Base-by-base conservation (phyloP, 208 protist species). In the Crithidia brevicula region DNA sequence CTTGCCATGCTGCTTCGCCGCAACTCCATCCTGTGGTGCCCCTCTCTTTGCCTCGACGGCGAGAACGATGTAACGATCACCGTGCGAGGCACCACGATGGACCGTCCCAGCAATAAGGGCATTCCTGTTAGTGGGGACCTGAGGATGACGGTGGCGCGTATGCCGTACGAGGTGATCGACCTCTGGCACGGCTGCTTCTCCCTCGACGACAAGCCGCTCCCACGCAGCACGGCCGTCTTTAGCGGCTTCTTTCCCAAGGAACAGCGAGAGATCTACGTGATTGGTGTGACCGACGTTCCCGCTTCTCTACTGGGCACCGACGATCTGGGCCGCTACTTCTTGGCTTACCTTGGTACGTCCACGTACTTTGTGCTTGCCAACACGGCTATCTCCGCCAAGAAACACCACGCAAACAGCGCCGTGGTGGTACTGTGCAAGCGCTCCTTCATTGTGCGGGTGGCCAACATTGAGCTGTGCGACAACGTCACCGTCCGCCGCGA, bases 111-210 rank as follows among this genome's bases (percentile, higher is more conserved):
- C 47, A 60, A 56, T 23, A 47, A 34, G 5, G n/a, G 23, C 31
- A 28, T 65, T 18, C 7, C 40, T 13, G 85, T 88, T 16, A 67
- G 36, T 16, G 86, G 85, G 10, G 83, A 91, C 30, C 63, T 79
- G 20, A 75, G 77, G 25, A 74, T 95, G 56, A 82, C 77, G 40
- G 81, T 91, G 23, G 72, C 86, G 8, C 82, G 83, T 7, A 88
- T 90, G 83, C 86, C 86, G 3, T 92, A 91, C 56, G 90, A 95
- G 45, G 83, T 95, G 42, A 74, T 93, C 34, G 83, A 89, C 74
- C 54, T 95, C 18, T 95, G 87, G 87, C 87, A 78, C 58, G 86
- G 86, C 23, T 92, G 83, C 70, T 88, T 95, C 56, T 93, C 90
- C 16, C 57, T 95, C 27, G 63, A 83, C 2, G 54, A 65, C n/a